Evolutionary conservation across 1,139 yeast species (phyloP).

Genomic region (Nakaseomyces uthaithaninus): DNA sequence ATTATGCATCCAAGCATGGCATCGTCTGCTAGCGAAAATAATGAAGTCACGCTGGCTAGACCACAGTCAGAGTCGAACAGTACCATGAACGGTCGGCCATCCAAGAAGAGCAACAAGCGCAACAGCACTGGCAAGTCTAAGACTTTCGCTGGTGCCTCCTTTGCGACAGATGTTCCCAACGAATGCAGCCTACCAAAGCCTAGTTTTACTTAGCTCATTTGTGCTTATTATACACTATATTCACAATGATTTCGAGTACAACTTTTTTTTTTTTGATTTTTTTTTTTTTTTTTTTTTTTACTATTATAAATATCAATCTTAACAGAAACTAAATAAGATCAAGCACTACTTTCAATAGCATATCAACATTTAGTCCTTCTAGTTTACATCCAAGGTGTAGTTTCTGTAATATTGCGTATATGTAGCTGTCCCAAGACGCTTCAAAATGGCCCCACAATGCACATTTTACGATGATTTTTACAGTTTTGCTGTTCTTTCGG

Average conservation of each 20-base stretch:
- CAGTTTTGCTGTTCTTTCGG: slow-evolving; percentile 39
- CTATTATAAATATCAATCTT: too few species aligned
- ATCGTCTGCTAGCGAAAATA: not conserved
- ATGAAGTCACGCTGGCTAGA: not conserved
- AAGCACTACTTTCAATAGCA: too few species aligned
- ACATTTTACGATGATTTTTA: slow-evolving; percentile 80
- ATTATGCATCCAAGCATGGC: slow-evolving; percentile 1
- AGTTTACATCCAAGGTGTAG: too few species aligned
- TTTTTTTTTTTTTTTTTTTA: not conserved
- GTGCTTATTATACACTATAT: too few species aligned
- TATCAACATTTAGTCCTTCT: too few species aligned
- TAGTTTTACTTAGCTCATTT: slow-evolving; percentile 19
- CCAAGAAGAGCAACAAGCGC: not conserved
- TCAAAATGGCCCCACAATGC: slow-evolving; percentile 73
- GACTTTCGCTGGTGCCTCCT: slow-evolving; percentile 26
- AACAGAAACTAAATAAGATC: too few species aligned
- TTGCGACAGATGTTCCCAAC: slow-evolving; percentile 29
- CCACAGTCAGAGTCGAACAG: not conserved
- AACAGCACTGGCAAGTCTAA: slow-evolving; percentile 6
- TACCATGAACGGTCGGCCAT: not conserved
- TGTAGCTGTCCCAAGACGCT: too few species aligned
- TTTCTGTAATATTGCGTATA: too few species aligned
- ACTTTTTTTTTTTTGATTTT: not conserved
- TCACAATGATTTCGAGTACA: too few species aligned
- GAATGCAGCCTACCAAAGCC: slow-evolving; percentile 26